These are phyloP conservation scores for Silene conica DNA, from an alignment of 148 eudicot species.

Conservation along the genomic window DNA sequence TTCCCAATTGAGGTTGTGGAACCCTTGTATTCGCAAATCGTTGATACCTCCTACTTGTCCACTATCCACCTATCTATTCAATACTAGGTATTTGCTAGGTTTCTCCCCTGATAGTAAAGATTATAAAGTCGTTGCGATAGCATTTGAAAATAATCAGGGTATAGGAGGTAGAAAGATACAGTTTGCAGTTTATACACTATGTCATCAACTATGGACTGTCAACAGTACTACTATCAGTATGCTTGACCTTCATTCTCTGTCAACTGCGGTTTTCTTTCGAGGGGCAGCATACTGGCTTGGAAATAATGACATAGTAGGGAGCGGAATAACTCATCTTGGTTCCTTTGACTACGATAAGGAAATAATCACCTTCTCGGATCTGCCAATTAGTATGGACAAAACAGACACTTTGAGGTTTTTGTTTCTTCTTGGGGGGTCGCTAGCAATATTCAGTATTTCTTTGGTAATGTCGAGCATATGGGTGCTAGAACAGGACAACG, in stretches of 20 bases:
- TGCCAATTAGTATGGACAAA: neutral
- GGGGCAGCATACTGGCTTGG: constrained; percentile 5
- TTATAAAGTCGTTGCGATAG: neutral
- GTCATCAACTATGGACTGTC: neutral
- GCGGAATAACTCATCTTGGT: neutral
- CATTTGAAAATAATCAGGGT: neutral
- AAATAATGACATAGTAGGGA: too few species aligned
- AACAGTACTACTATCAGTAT: neutral
- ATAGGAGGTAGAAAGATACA: neutral
- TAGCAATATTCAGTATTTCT: neutral
- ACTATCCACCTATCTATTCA: neutral
- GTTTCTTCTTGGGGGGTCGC: neutral
- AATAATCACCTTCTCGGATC: neutral
- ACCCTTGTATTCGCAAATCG: neutral
- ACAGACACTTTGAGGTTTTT: neutral
- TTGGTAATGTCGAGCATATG: neutral
- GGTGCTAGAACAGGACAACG: neutral
- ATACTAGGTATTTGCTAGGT: neutral
- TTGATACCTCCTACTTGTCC: neutral
- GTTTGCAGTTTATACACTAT: too few species aligned
- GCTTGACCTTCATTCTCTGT: too few species aligned
- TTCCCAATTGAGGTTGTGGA: neutral
- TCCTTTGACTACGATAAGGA: constrained; percentile 8
- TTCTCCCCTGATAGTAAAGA: neutral
- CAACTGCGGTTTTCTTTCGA: neutral